phyloP scores from a whole-genome alignment of 2,329 filamentous ascomycete genomes.

The Trichoderma koningiopsis region DNA sequence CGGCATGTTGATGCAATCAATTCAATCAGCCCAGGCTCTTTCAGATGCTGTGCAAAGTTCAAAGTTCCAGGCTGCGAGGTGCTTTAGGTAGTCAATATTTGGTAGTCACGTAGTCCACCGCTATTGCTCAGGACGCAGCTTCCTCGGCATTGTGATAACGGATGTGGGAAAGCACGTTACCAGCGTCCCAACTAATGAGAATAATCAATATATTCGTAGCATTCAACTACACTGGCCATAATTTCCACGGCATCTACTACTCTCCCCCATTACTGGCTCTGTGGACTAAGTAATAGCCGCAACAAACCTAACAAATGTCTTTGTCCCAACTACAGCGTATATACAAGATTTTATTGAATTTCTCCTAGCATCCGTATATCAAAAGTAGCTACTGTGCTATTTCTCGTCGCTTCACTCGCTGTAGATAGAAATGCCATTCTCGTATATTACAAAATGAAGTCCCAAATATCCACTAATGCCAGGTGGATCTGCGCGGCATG shows the following conservation, averaged over 20 bases:
- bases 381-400: background rate
- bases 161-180: background rate
- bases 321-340: background rate
- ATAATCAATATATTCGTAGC: background rate
- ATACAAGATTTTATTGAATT: background rate
- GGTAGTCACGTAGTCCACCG: background rate
- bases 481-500: background rate
- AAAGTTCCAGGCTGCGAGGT: background rate
- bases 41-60: background rate
- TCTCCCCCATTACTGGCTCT: background rate
- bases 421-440: background rate
- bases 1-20: background rate
- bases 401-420: background rate
- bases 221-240: background rate
- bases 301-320: background rate
- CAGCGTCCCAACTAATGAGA: background rate
- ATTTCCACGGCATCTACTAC: background rate
- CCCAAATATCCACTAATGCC: background rate
- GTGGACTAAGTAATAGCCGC: background rate
- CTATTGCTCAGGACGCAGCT: background rate
- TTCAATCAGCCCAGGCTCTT: background rate
- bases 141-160: background rate
- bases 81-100: background rate
- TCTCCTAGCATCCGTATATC: background rate
- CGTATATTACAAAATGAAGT: background rate